Base-by-base conservation (phyloP, 2,329 filamentous ascomycete genomes). In the Tolypocladium sp. region DNA sequence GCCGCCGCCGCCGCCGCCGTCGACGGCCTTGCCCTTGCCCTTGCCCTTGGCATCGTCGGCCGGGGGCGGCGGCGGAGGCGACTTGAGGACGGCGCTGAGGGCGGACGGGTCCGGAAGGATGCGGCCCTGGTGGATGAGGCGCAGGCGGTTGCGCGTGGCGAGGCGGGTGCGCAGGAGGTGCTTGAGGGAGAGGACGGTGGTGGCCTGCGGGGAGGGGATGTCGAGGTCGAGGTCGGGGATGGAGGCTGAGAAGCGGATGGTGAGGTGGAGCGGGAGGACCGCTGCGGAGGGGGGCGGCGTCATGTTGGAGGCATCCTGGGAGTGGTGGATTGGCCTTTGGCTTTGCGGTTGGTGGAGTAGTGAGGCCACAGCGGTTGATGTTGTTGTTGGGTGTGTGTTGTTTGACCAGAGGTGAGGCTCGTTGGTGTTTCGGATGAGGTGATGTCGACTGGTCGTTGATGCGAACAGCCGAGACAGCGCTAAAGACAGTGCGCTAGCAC, bases 41-140 rank as follows among this genome's bases (percentile, higher is more conserved):
- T 71, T 69, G 25, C 66, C 63, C 62, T 69, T 66, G 61, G 71
- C 52, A 8, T 64, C 59, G 59, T 66, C 64, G 54, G 66, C 59
- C 38, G 67, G 30, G 70, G 78, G 63, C 63, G 81, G 79, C 0
- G 83, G 82, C 0, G 83, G 80, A 0, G 82, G 77, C 0, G 85
- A 75, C 61, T 84, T 85, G 54, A 97, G 79, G 1, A 88, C 88
- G 41, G 81, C 75, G 60, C 83, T 80, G 33, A 99, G 79, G 7
- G 89, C 82, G 12, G 84, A 81, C 41, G 79, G 76, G 71, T 97
- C 92, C 64, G 87, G 82, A 56, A 97, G 86, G 60, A 96, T 88
- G 69, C 90, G 92, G 62, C 94, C 94, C 56, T 90, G 85, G 72
- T 96, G 87, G 71, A 97, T 97, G 63, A 99, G 85, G 61, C 93